These are phyloP conservation scores for Styphnolobium japonicum DNA, from an alignment of 306 rosid genomes.

Conservation along the genomic window DNA sequence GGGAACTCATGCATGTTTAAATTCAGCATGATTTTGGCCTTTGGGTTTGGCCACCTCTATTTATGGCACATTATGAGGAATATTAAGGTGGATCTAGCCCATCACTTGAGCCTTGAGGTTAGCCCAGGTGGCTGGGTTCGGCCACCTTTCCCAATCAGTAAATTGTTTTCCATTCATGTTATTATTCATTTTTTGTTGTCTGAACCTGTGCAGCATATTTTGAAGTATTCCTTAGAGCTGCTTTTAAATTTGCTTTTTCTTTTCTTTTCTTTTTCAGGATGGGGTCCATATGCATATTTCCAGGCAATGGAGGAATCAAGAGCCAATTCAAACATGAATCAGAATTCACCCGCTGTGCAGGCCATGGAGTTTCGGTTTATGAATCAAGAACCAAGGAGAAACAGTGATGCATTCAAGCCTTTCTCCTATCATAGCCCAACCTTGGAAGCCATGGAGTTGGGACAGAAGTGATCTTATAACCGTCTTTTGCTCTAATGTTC, in stretches of 20 bases:
- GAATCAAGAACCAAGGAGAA: slow-evolving; percentile 29
- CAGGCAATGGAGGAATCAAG: slow-evolving; percentile 53
- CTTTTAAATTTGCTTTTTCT: not conserved
- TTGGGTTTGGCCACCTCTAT: not conserved
- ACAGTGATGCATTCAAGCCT: slow-evolving; percentile 29
- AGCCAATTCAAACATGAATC: slow-evolving; percentile 9
- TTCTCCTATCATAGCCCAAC: slow-evolving; percentile 35
- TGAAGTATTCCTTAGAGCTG: not conserved
- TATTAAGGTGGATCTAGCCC: not conserved
- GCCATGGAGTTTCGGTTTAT: slow-evolving; percentile 16
- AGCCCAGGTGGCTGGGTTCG: not conserved
- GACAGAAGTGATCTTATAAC: slow-evolving; percentile 31
- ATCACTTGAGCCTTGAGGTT: not conserved
- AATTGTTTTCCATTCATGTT: not conserved
- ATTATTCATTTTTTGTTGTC: not conserved
- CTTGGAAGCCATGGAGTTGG: slow-evolving; percentile 62
- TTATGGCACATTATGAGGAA: not conserved
- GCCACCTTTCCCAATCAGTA: not conserved
- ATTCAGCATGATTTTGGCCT: not conserved
- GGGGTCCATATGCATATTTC: slow-evolving; percentile 96
- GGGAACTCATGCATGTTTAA: not conserved
- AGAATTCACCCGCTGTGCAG: slow-evolving; percentile 24
- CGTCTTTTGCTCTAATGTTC: not conserved
- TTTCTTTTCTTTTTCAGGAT: slow-evolving; percentile 82
- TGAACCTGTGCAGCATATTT: not conserved